Base-by-base conservation (phyloP, 1,284 basidiomycete species). In the Cerrena zonata region DNA sequence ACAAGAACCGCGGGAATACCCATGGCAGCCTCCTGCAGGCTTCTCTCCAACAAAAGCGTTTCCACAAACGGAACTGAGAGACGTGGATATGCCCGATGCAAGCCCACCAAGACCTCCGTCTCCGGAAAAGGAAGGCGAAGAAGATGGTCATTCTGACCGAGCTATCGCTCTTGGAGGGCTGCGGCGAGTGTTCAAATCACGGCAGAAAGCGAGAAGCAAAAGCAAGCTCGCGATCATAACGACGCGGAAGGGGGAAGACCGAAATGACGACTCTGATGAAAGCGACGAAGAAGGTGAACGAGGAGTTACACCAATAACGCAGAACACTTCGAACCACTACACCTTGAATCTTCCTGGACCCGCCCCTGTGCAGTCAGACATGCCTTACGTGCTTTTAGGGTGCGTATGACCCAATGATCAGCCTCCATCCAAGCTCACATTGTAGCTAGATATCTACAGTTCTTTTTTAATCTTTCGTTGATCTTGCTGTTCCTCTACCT, bases 401-500 rank as follows among this genome's bases (percentile, higher is more conserved):
- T 92, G 59, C 58, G 77, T 71, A 1, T 11, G 19, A 26, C 40
- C 53, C 70, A 62, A 38, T 41, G 46, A 36, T 18, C 42, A 11
- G 19, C 40, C 18, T n/a, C 13, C 4, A 24, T 44, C 45, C 53
- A 19, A 21, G 47, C 48, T 50, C 47, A 50, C 51, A 26, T 47
- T 56, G 19, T 34, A n/a, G 38, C 15, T 63, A 94, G 92, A 55
- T 94, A 94, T 66, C 77, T 94, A 13, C 94, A 97, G 66, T 91
- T 98, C 68, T 80, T 91, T 65, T 97, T 97, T 75, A 96, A 98
- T 68, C 73, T 89, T n/a, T 85, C 89, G 4, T 78, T 98, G 34
- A 83, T 94, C 42, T 62, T 89, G 27, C 75, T 94, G 45, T 89
- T 92, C 63, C 72, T 99, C 52, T 97, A 94, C 64, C 75, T 97